Conservation (phyloP, 2,329 filamentous ascomycete genomes). For the Xylariaceae sp. region DNA sequence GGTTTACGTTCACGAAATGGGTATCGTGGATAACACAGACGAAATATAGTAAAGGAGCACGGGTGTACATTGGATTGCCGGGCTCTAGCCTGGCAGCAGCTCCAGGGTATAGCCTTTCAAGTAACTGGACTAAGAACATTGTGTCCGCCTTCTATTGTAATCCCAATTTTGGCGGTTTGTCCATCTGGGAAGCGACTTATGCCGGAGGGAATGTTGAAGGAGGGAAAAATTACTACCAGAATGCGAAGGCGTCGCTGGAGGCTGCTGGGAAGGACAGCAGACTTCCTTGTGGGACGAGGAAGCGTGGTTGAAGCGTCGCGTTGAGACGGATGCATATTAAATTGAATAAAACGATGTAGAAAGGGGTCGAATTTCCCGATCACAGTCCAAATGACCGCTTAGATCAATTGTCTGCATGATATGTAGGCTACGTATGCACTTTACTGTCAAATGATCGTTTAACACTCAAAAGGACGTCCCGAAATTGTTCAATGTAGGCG, state of each 20-base stretch:
- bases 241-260: slow-evolving; percentile 15
- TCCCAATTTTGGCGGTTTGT: slow-evolving; percentile 44
- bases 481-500: too few species aligned
- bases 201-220: slow-evolving; percentile 28
- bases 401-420: too few species aligned
- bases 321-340: too few species aligned
- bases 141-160: slow-evolving; percentile 39
- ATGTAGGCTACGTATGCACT: too few species aligned
- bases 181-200: slow-evolving; percentile 45
- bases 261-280: slow-evolving; percentile 7
- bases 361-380: too few species aligned
- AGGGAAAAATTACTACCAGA: slow-evolving; percentile 19
- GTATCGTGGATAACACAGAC: slow-evolving; percentile 34
- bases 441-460: too few species aligned
- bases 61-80: slow-evolving; percentile 45
- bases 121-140: slow-evolving; percentile 35
- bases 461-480: too few species aligned
- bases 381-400: too few species aligned
- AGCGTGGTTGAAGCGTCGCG: background rate
- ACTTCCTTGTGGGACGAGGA: slow-evolving; percentile 5
- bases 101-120: slow-evolving; percentile 36
- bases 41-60: slow-evolving; percentile 37
- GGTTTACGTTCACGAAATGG: slow-evolving; percentile 47
- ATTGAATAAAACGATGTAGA: too few species aligned
- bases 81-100: slow-evolving; percentile 29